A percentile compares a stretch with the other conserved stretches of the same genome.
Conservation (phyloP, 805 yeast species). For the Candida ponderosae region DNA sequence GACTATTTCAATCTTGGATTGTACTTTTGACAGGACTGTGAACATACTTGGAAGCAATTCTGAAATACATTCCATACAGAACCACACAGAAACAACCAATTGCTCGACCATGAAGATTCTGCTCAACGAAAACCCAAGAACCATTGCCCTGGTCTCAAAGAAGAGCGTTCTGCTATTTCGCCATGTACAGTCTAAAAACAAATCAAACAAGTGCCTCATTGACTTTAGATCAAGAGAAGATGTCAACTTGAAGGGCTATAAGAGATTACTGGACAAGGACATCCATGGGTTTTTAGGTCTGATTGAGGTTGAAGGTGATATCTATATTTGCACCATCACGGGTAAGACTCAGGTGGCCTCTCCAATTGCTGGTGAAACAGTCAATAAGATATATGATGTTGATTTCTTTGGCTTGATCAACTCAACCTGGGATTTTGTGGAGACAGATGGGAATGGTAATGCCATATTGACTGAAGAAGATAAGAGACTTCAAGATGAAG, state of each 20-base stretch:
- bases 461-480: constrained; percentile 41
- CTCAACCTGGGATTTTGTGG: constrained; percentile 73
- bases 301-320: constrained; percentile 57
- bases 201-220: constrained; percentile 34
- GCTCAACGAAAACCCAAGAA: constrained; percentile 27
- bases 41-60: too few species aligned
- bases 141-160: constrained; percentile 33
- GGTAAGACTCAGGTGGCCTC: constrained; percentile 71
- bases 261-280: constrained; percentile 34
- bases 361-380: constrained; percentile 74
- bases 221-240: constrained; percentile 36
- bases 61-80: too few species aligned
- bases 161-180: constrained; percentile 40
- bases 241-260: constrained; percentile 30
- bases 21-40: too few species aligned
- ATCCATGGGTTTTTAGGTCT: constrained; percentile 74
- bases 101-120: constrained; percentile 32
- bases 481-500: constrained; percentile 6
- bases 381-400: constrained; percentile 74
- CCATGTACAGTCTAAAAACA: constrained; percentile 24
- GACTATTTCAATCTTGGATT: too few species aligned
- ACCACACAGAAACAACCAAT: too few species aligned
- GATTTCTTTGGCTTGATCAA: constrained; percentile 75
- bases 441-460: constrained; percentile 60
- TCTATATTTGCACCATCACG: constrained; percentile 73